Conservation (phyloP, 1,139 yeast genomes). For the Suhomyces atakaporum region DNA sequence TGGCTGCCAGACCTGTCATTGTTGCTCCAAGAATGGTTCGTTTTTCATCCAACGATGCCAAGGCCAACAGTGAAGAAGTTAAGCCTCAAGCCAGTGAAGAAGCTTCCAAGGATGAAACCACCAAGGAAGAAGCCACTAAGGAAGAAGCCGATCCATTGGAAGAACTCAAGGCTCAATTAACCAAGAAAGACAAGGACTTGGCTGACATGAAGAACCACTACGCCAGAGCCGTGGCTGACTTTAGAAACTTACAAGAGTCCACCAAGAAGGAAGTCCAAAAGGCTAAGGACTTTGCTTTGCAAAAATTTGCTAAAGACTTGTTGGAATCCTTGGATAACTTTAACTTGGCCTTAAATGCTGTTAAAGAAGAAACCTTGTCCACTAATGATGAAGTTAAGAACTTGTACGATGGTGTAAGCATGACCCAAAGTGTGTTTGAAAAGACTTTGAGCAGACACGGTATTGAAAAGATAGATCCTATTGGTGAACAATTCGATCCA, state of each 20-base stretch:
- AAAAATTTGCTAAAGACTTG: conserved; percentile 89
- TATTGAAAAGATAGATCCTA: conserved; percentile 74
- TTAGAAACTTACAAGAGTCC: conserved; percentile 88
- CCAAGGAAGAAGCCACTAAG: conserved; percentile 18
- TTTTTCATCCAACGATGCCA: conserved; percentile 28
- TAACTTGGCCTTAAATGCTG: conserved; percentile 81
- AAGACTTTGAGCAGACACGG: conserved; percentile 85
- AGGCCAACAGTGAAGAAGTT: too few species aligned
- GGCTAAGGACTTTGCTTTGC: conserved; percentile 88
- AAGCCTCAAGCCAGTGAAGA: conserved; percentile 15
- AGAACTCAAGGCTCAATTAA: conserved; percentile 57
- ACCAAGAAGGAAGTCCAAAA: conserved; percentile 85
- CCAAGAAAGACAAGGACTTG: conserved; percentile 73
- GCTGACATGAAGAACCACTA: conserved; percentile 83
- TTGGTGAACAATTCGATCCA: conserved; percentile 87
- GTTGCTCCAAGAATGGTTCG: conserved; percentile 22
- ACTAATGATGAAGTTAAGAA: conserved; percentile 67
- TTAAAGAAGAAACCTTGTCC: conserved; percentile 63
- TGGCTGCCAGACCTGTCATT: conserved; percentile 22
- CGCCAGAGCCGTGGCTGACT: conserved; percentile 85
- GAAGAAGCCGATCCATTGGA: conserved; percentile 20
- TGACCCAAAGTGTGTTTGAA: conserved; percentile 87
- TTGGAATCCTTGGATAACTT: conserved; percentile 90
- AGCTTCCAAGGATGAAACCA: conserved; percentile 14
- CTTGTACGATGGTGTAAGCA: conserved; percentile 84